phyloP scores from a whole-genome alignment of 805 yeast genomes.

The Monosporozyma unispora region DNA sequence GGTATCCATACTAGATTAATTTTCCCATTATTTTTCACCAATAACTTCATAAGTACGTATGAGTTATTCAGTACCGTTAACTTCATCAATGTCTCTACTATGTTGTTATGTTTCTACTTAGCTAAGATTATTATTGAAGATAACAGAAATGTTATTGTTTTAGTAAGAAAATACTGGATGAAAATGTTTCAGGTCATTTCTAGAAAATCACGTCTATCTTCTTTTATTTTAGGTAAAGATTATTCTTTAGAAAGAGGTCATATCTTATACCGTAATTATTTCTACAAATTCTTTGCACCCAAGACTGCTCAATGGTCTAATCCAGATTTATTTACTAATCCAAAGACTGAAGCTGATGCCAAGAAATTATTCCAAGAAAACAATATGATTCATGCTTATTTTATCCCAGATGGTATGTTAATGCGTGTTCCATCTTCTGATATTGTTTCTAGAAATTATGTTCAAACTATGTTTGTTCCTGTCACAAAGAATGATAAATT shows the following conservation, averaged over 20 bases:
- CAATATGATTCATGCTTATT: constrained; percentile 41
- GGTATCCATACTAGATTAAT: constrained; percentile 52
- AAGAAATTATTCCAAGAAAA: constrained; percentile 35
- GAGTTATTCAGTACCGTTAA: constrained; percentile 1
- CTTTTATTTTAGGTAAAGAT: constrained; percentile 64
- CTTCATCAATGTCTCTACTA: constrained; percentile 7
- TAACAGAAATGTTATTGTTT: constrained; percentile 25
- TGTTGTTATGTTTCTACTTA: constrained; percentile 33
- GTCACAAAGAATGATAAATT: constrained; percentile 74
- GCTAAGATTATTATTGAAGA: constrained; percentile 21
- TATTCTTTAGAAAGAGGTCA: constrained; percentile 63
- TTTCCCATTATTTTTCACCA: constrained; percentile 31
- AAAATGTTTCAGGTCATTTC: constrained; percentile 48
- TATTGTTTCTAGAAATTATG: constrained; percentile 55
- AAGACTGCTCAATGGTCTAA: constrained; percentile 29
- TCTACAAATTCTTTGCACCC: constrained; percentile 36
- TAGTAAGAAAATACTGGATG: constrained; percentile 51
- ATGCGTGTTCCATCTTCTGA: constrained; percentile 85
- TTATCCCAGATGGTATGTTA: constrained; percentile 72
- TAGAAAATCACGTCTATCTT: constrained; percentile 57
- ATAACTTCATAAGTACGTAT: constrained; percentile 15
- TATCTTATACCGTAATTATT: constrained; percentile 43
- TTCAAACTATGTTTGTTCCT: constrained; percentile 62
- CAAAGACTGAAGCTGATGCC: constrained; percentile 44
- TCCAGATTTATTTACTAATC: constrained; percentile 49